phyloP scores from a whole-genome alignment of 2,329 filamentous ascomycete genomes.

The Phaeosphaeria sp. region DNA sequence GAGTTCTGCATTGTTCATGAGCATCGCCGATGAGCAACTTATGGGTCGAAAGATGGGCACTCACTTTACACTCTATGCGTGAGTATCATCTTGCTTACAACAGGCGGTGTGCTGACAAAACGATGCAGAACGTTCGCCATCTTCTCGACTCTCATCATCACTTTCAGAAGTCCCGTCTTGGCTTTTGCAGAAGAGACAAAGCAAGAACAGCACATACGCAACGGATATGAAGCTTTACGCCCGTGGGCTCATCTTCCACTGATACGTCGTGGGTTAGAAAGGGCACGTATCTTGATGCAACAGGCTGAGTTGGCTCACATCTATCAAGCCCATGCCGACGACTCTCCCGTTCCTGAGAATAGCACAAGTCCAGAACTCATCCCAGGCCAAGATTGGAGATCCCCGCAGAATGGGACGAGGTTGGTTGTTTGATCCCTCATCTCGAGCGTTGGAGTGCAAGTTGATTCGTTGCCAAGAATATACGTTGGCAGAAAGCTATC shows the following conservation, averaged over 20 bases:
- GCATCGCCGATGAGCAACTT: conserved; percentile 31
- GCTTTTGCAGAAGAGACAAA: conserved; percentile 28
- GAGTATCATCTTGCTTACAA: conserved; percentile 1
- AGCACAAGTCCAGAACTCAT: conserved; percentile 7
- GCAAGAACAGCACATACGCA: conserved; percentile 30
- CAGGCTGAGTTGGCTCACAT: conserved; percentile 22
- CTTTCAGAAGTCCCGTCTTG: conserved; percentile 23
- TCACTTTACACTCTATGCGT: conserved; percentile 30
- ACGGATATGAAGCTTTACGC: conserved; percentile 27
- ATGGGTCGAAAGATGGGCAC: conserved; percentile 33
- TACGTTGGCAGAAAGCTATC: background rate
- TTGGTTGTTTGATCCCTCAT: background rate
- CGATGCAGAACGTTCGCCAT: conserved; percentile 23
- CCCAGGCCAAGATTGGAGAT: conserved; percentile 9
- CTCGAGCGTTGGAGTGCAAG: background rate
- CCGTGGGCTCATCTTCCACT: conserved; percentile 31
- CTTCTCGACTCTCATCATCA: conserved; percentile 27
- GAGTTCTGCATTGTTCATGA: conserved; percentile 23
- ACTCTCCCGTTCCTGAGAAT: conserved; percentile 5
- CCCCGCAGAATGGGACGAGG: conserved; percentile 1
- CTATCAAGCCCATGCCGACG: conserved; percentile 13
- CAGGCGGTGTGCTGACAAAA: background rate
- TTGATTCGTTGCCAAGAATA: background rate
- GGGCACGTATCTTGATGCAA: conserved; percentile 26
- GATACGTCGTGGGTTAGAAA: conserved; percentile 26